Percentiles rank a stretch among this genome's conserved stretches.
Evolutionary conservation across 345 rosid genomes (phyloP).

Genomic region (Erucastrum elatum): DNA sequence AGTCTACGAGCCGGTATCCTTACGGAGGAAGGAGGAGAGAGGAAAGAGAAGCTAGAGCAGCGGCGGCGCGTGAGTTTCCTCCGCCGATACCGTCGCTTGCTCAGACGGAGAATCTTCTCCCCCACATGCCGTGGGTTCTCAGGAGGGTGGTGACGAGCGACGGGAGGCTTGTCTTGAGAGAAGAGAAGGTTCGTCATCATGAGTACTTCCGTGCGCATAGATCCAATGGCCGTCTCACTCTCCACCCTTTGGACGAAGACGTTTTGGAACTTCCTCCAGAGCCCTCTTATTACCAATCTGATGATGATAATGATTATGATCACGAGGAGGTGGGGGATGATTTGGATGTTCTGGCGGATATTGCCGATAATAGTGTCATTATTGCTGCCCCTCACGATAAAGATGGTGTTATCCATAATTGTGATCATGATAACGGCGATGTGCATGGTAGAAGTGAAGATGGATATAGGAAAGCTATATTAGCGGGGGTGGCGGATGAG

Average conservation of each 20-base stretch:
- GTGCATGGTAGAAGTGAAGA: constrained; percentile 34
- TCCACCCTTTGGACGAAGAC: constrained; percentile 50
- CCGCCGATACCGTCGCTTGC: constrained; percentile 69
- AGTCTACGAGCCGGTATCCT: constrained; percentile 8
- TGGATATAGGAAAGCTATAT: constrained; percentile 27
- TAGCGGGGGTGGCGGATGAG: constrained; percentile 28
- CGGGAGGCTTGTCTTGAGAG: constrained; percentile 66
- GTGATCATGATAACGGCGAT: constrained; percentile 25
- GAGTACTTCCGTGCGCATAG: constrained; percentile 70
- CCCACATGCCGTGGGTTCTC: constrained; percentile 67
- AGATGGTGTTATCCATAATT: not conserved
- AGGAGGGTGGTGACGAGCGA: constrained; percentile 59
- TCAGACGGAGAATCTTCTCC: constrained; percentile 50
- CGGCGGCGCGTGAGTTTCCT: constrained; percentile 59
- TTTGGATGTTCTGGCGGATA: constrained; percentile 25
- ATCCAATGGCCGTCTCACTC: constrained; percentile 67
- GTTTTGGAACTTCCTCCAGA: constrained; percentile 31
- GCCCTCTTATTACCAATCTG: constrained; percentile 16
- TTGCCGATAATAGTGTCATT: not conserved
- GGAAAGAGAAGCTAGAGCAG: constrained; percentile 40
- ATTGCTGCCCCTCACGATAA: not conserved
- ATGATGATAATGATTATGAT: not conserved
- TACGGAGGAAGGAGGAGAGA: constrained; percentile 39
- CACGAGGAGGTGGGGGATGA: constrained; percentile 22
- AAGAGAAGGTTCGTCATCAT: constrained; percentile 61